Percentiles rank a stretch among this genome's conserved stretches.
These are phyloP conservation scores for Blepharisma japonicum DNA, from an alignment of 73 alveolate species.

Conservation along the genomic window DNA sequence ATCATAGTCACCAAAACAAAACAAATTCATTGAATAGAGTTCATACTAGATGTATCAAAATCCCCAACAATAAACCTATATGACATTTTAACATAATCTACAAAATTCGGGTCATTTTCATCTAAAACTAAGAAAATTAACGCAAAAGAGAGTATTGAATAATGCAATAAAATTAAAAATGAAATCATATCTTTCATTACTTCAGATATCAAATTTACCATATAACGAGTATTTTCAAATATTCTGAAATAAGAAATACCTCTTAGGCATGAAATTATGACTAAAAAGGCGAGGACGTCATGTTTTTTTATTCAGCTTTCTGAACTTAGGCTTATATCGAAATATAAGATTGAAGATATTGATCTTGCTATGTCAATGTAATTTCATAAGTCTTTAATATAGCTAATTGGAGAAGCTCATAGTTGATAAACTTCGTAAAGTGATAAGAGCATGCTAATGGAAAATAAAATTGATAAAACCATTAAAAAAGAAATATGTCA, in stretches of 20 bases:
- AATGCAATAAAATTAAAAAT: not conserved
- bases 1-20: slow-evolving; percentile 11
- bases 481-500: too few species aligned
- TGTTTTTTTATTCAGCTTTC: not conserved
- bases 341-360: not conserved
- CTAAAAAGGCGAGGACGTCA: not conserved
- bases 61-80: not conserved
- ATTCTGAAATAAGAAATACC: slow-evolving; percentile 22
- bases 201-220: not conserved
- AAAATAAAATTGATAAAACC: too few species aligned
- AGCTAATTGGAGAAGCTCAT: too few species aligned
- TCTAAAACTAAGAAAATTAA: too few species aligned
- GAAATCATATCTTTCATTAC: slow-evolving; percentile 1
- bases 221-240: slow-evolving; percentile 1
- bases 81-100: too few species aligned
- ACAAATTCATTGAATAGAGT: not conserved
- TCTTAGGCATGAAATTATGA: not conserved
- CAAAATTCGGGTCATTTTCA: too few species aligned
- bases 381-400: slow-evolving; percentile 1
- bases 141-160: not conserved
- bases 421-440: too few species aligned
- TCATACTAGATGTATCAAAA: not conserved
- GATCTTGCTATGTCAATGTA: not conserved
- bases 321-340: too few species aligned
- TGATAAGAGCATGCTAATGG: too few species aligned